Conservation (phyloP, 768 basidiomycete species). For the Trametes coccinea region DNA sequence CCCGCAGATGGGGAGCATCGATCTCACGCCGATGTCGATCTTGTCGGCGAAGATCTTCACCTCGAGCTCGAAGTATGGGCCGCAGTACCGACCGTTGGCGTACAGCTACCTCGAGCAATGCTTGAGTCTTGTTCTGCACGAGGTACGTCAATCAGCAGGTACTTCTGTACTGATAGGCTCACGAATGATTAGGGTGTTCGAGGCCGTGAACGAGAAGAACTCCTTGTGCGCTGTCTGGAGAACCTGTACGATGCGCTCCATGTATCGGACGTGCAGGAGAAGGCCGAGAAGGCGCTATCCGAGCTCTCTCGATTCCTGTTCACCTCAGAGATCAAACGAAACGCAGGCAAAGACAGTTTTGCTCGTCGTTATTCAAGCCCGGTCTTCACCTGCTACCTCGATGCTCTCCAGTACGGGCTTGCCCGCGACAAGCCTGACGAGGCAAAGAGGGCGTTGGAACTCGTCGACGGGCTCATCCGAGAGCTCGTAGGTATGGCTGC, state of each 20-base stretch:
- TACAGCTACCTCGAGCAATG: slow-evolving; percentile 73
- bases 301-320: slow-evolving; percentile 74
- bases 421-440: slow-evolving; percentile 66
- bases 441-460: slow-evolving; percentile 54
- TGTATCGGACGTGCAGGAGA: slow-evolving; percentile 63
- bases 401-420: slow-evolving; percentile 75
- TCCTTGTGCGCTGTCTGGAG: slow-evolving; percentile 69
- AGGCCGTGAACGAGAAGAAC: slow-evolving; percentile 71
- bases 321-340: slow-evolving; percentile 67
- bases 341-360: slow-evolving; percentile 52
- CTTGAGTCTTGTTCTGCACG: slow-evolving; percentile 68
- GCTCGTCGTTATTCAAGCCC: slow-evolving; percentile 55
- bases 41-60: slow-evolving; percentile 65
- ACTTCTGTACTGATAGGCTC: background rate
- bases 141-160: slow-evolving; percentile 47
- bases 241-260: slow-evolving; percentile 79
- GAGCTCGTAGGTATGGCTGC: slow-evolving; percentile 62
- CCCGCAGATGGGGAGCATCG: slow-evolving; percentile 61
- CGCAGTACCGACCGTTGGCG: slow-evolving; percentile 55
- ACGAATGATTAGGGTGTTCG: slow-evolving; percentile 54
- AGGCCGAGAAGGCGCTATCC: slow-evolving; percentile 69
- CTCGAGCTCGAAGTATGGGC: slow-evolving; percentile 28
- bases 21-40: slow-evolving; percentile 62
- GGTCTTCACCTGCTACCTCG: slow-evolving; percentile 71
- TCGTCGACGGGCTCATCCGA: slow-evolving; percentile 63